A percentile compares a stretch with the other conserved stretches of the same genome.
These are phyloP conservation scores for Cenococcum geophilum DNA, from an alignment of 495 filamentous ascomycete genomes.

Conservation along the genomic window DNA sequence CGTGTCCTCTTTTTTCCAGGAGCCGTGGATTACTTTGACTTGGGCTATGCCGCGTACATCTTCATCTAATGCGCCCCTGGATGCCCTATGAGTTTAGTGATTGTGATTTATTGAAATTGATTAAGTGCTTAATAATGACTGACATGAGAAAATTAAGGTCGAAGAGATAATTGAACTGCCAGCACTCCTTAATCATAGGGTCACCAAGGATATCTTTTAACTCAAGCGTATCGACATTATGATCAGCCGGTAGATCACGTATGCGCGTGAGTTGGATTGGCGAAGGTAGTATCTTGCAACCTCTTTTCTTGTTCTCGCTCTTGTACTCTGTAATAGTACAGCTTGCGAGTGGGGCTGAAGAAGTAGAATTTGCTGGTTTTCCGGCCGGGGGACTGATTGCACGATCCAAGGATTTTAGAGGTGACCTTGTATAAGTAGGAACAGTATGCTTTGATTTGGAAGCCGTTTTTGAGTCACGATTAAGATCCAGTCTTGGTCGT, in stretches of 20 bases:
- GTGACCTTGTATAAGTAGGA: background rate
- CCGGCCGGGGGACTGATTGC: constrained; percentile 20
- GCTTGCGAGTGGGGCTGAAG: constrained; percentile 1
- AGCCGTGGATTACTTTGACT: constrained; percentile 78
- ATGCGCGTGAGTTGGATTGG: constrained; percentile 72
- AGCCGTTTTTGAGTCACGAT: background rate
- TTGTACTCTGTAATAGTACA: background rate
- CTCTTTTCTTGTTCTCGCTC: background rate
- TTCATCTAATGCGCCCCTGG: constrained; percentile 53
- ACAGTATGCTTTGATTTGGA: background rate
- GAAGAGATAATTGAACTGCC: constrained; percentile 86
- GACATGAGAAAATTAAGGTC: constrained; percentile 71
- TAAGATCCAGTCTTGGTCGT: background rate
- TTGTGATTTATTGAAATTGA: constrained; percentile 21
- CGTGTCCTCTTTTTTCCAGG: constrained; percentile 70
- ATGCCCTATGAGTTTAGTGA: constrained; percentile 4
- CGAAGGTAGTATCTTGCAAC: constrained; percentile 42
- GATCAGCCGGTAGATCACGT: constrained; percentile 51
- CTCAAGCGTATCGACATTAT: constrained; percentile 62
- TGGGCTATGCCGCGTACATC: constrained; percentile 60
- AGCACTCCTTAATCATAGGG: constrained; percentile 76
- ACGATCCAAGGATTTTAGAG: background rate
- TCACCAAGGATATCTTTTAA: constrained; percentile 72
- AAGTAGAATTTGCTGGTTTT: constrained; percentile 7
- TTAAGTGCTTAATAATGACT: constrained; percentile 1